These are phyloP conservation scores for Chimonanthus praecox DNA, from an alignment of 164 flowering plant species.

Conservation along the genomic window DNA sequence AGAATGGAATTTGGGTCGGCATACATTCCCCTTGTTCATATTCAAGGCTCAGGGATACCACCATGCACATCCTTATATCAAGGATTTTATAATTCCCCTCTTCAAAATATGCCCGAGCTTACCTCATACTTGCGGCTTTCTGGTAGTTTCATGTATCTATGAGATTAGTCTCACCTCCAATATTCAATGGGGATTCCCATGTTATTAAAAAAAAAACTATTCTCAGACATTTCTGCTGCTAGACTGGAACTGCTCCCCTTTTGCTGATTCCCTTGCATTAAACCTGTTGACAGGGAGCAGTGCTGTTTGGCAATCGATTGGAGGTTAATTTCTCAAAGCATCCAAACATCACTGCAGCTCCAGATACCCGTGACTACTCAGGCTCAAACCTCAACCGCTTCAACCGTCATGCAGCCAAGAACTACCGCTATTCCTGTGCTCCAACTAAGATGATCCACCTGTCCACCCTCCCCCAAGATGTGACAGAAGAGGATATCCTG, in stretches of 20 bases:
- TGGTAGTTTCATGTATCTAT: too few species aligned
- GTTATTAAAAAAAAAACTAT: too few species aligned
- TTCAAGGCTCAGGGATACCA: not conserved
- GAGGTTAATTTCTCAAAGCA: constrained; percentile 97
- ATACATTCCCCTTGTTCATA: not conserved
- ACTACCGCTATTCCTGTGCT: constrained; percentile 94
- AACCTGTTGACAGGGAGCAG: constrained; percentile 54
- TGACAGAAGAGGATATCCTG: constrained; percentile 80
- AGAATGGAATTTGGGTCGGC: not conserved
- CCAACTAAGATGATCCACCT: constrained; percentile 98
- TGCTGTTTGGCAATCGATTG: constrained; percentile 78
- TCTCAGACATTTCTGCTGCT: not conserved
- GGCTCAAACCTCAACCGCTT: constrained; percentile 95
- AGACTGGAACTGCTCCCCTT: not conserved
- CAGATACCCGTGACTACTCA: constrained; percentile 80
- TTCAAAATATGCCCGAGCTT: too few species aligned
- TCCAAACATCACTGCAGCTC: constrained; percentile 69
- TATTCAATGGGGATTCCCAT: too few species aligned
- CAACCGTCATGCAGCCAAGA: constrained; percentile 93
- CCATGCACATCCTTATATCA: not conserved
- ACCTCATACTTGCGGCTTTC: too few species aligned
- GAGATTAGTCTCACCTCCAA: too few species aligned
- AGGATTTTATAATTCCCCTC: not conserved
- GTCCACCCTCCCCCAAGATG: constrained; percentile 76
- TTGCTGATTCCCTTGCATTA: not conserved